Evolutionary conservation across 139 green algal genomes (phyloP), one percentile per base, ranked within the genome.

Genomic region (Chlorella ohadii): DNA sequence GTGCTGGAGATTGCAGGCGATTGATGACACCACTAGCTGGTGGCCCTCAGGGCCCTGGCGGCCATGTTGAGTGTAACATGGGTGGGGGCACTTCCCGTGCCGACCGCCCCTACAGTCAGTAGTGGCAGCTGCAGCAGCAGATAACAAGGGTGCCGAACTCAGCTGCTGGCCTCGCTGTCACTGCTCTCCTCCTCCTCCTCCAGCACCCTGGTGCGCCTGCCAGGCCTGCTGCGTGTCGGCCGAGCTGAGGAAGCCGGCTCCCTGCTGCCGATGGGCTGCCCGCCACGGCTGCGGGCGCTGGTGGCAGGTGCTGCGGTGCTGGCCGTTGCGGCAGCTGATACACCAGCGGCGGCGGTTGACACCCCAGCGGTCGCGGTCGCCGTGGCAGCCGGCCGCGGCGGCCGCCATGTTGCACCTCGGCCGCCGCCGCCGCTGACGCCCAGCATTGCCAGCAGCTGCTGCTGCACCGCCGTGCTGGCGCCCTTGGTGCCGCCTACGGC

Each of bases 371-470:
- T 28, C 7, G 6, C 28, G 34, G 33, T n/a, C 6, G 34, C 34
- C 5, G 70, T 56, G 38, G 36, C 11, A 7, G 11, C 70, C 25
- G 51, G n/a, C 7, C 76, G 34, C 17, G 76, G 36, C 5, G 59
- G 57, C 31, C 76, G 56, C 4, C 55, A 36, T 27, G 66, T 34
- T 3, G n/a, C n/a, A 17, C 22, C 34, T 34, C 75, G 22, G 75
- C 56, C 56, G 16, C 56, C 74, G 17, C 28, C 63, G 6, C 63
- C 41, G 28, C 63, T n/a, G 41, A 36, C 28, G 4, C 56, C 27
- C 38, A 83, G 63, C 61, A 83, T 28, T 11, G 20, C 28, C 61
- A 83, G 78, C 63, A 83, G 63, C 39, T 83, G 78, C 63, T 83
- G 78, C 63, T 83, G 78, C 28, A 83, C 63, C 11, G 39, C 63